phyloP scores from a whole-genome alignment of 257 asterid genomes.

The Lithospermum erythrorhizon region DNA sequence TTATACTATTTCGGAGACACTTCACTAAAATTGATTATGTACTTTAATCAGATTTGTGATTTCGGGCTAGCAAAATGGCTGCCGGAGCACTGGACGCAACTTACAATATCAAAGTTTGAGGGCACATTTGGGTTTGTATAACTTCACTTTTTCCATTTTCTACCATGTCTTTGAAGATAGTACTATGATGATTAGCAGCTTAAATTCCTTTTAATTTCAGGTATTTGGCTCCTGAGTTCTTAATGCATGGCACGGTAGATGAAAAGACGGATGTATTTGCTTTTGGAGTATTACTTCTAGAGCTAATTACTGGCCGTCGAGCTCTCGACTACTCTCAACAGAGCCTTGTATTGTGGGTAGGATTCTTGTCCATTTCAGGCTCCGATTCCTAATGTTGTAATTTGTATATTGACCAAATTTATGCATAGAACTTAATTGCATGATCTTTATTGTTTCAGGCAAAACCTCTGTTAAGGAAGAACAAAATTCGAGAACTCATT shows the following conservation, averaged over 20 bases:
- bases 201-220: constrained; percentile 23
- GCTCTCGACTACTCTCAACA: constrained; percentile 90
- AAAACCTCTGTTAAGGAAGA: constrained; percentile 80
- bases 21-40: not conserved
- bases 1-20: not conserved
- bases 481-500: constrained; percentile 59
- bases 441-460: constrained; percentile 32
- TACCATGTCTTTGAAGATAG: not conserved
- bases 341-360: constrained; percentile 95
- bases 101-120: constrained; percentile 26
- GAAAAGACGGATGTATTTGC: constrained; percentile 86
- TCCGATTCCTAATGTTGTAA: not conserved
- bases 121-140: constrained; percentile 35
- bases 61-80: constrained; percentile 38
- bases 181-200: not conserved
- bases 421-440: not conserved
- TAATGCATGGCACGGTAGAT: constrained; percentile 92
- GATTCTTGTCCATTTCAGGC: constrained; percentile 8
- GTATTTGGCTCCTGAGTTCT: constrained; percentile 86
- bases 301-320: constrained; percentile 85
- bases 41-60: constrained; percentile 25
- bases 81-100: constrained; percentile 33
- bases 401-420: not conserved
- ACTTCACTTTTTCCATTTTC: not conserved
- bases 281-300: constrained; percentile 75